Evolutionary conservation across 169 alveolate species (phyloP).

Genomic region (Cardiosporidium cionae): DNA sequence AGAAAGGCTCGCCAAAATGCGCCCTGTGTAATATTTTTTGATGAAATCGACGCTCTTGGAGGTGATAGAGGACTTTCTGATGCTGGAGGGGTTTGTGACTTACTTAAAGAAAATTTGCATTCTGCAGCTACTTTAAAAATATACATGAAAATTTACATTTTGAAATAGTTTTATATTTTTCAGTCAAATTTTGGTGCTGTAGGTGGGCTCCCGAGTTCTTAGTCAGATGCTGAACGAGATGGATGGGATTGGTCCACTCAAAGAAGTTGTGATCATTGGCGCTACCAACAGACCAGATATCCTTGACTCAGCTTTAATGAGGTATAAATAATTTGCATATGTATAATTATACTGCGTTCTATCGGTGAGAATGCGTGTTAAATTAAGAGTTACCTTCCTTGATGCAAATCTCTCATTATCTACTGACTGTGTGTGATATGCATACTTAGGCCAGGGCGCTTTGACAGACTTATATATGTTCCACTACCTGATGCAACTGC

Average conservation of each 20-base stretch:
- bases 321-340: no score
- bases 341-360: no score
- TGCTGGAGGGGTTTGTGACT: constrained; percentile 22
- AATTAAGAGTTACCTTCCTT: no score
- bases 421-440: no score
- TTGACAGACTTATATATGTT: constrained; percentile 94
- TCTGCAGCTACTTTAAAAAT: constrained; percentile 40
- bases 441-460: constrained; percentile 95
- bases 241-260: constrained; percentile 86
- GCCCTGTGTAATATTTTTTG: constrained; percentile 83
- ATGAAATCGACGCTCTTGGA: constrained; percentile 97
- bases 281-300: constrained; percentile 97
- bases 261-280: constrained; percentile 74
- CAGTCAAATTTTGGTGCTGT: no score
- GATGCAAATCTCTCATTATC: no score
- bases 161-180: no score
- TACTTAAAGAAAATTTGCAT: no score
- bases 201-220: constrained; percentile 62
- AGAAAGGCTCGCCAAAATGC: constrained; percentile 86
- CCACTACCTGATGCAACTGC: constrained; percentile 93
- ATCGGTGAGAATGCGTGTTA: no score
- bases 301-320: constrained; percentile 91
- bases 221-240: constrained; percentile 95
- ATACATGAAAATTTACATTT: constrained; percentile 29
- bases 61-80: constrained; percentile 34